Evolutionary conservation across 1,139 yeast species (phyloP).

Genomic region (Geotrichum carabidarum): DNA sequence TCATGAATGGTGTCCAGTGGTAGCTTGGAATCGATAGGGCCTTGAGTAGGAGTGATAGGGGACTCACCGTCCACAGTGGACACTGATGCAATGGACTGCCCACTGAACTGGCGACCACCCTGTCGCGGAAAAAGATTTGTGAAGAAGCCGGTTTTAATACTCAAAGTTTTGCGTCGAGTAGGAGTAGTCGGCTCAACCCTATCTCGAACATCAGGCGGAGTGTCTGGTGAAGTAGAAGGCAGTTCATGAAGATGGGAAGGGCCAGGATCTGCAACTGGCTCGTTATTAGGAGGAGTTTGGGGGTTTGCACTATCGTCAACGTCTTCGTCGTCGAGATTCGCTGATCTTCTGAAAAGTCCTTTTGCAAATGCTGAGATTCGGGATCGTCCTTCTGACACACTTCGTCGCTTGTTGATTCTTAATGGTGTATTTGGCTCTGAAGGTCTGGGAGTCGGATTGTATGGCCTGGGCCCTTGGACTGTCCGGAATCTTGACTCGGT

Average conservation of each 20-base stretch:
- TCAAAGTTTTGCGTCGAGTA: constrained; percentile 2
- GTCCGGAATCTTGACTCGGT: not conserved
- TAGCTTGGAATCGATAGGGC: not conserved
- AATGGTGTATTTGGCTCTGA: not conserved
- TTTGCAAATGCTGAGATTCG: constrained; percentile 5
- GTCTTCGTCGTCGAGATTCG: not conserved
- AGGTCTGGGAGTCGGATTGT: not conserved
- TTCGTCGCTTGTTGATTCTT: constrained; percentile 6
- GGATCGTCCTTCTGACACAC: constrained; percentile 9
- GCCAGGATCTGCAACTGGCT: not conserved
- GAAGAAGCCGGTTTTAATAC: constrained; percentile 9
- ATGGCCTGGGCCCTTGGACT: not conserved
- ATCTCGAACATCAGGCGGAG: not conserved
- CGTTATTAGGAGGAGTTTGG: not conserved
- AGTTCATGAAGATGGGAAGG: not conserved
- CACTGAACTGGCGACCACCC: constrained; percentile 4
- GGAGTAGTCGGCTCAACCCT: constrained; percentile 1
- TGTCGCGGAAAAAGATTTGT: constrained; percentile 6
- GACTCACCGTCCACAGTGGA: constrained; percentile 10
- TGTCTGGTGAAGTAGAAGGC: constrained; percentile 2
- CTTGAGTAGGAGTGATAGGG: constrained; percentile 6
- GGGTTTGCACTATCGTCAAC: not conserved
- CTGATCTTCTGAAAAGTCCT: constrained; percentile 8
- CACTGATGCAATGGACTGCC: constrained; percentile 7
- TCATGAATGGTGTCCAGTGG: not conserved